phyloP scores from a whole-genome alignment of 805 yeast species.

The Kodamaea restingae region DNA sequence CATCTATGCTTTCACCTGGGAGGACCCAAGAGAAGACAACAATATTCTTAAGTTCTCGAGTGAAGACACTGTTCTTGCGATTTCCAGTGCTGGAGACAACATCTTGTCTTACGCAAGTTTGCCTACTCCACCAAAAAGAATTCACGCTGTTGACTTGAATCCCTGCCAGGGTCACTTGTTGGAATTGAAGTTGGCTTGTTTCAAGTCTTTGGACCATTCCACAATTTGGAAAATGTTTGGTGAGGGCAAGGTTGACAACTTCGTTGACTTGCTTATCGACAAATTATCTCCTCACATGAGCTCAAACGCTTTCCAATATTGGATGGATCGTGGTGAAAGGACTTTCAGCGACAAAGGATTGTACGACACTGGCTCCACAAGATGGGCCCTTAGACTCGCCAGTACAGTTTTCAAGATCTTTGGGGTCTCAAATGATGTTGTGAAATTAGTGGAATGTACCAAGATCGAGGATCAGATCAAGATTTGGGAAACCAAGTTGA shows the following conservation, averaged over 20 bases:
- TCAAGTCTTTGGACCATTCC: slow-evolving; percentile 49
- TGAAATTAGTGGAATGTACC: slow-evolving; percentile 51
- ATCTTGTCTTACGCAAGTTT: slow-evolving; percentile 68
- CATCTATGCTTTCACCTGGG: slow-evolving; percentile 89
- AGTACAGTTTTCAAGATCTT: slow-evolving; percentile 53
- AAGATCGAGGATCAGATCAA: slow-evolving; percentile 58
- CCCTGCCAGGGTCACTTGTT: slow-evolving; percentile 79
- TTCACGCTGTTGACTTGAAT: slow-evolving; percentile 82
- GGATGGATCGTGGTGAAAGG: slow-evolving; percentile 61
- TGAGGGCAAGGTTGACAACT: slow-evolving; percentile 56
- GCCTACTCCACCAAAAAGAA: slow-evolving; percentile 67
- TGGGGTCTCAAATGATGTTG: slow-evolving; percentile 50
- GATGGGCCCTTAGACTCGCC: slow-evolving; percentile 79
- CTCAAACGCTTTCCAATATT: slow-evolving; percentile 76
- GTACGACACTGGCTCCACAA: slow-evolving; percentile 72
- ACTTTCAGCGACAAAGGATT: slow-evolving; percentile 59
- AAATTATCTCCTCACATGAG: slow-evolving; percentile 68
- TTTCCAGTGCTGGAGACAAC: slow-evolving; percentile 86
- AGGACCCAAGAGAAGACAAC: slow-evolving; percentile 80
- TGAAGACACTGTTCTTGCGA: slow-evolving; percentile 72
- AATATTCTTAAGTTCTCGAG: slow-evolving; percentile 56
- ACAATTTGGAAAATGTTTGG: slow-evolving; percentile 78
- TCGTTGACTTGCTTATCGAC: slow-evolving; percentile 42
- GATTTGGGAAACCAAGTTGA: slow-evolving; percentile 60
- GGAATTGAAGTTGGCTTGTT: slow-evolving; percentile 72